Conservation (phyloP, 495 filamentous ascomycete species). For the Podospora conica region DNA sequence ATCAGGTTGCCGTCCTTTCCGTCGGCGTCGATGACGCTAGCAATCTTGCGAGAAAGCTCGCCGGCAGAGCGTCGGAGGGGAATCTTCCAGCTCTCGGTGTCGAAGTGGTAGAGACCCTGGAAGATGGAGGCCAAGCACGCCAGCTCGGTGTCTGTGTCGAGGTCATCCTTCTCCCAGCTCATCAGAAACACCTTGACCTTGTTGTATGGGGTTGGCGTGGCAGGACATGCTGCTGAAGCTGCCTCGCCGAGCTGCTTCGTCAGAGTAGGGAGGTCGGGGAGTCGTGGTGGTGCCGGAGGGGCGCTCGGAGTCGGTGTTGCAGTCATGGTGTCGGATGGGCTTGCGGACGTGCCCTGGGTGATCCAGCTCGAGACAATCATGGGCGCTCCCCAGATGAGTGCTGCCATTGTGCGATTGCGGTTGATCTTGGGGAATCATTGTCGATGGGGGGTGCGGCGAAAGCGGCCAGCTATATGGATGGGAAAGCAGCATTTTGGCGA, state of each 20-base stretch:
- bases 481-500: not conserved
- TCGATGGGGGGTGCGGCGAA: not conserved
- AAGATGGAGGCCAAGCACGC: constrained; percentile 14
- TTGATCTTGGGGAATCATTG: not conserved
- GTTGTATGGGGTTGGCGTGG: not conserved
- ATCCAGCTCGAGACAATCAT: not conserved
- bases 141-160: constrained; percentile 18
- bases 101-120: constrained; percentile 16
- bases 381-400: not conserved
- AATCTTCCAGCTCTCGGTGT: constrained; percentile 20
- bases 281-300: not conserved
- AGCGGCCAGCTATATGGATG: not conserved
- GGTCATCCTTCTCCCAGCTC: constrained; percentile 30
- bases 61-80: constrained; percentile 6
- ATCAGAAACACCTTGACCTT: constrained; percentile 26
- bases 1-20: constrained; percentile 16
- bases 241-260: constrained; percentile 10
- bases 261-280: constrained; percentile 10
- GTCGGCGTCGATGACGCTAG: not conserved
- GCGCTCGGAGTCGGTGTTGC: not conserved
- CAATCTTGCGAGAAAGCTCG: constrained; percentile 14
- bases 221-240: constrained; percentile 14
- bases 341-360: not conserved
- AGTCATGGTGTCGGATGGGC: not conserved
- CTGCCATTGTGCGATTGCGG: not conserved